Percentiles rank a stretch among this genome's conserved stretches.
Conservation (phyloP, 225 moss, liverwort and hornwort genomes). For the Physcomitrellopsis africana region DNA sequence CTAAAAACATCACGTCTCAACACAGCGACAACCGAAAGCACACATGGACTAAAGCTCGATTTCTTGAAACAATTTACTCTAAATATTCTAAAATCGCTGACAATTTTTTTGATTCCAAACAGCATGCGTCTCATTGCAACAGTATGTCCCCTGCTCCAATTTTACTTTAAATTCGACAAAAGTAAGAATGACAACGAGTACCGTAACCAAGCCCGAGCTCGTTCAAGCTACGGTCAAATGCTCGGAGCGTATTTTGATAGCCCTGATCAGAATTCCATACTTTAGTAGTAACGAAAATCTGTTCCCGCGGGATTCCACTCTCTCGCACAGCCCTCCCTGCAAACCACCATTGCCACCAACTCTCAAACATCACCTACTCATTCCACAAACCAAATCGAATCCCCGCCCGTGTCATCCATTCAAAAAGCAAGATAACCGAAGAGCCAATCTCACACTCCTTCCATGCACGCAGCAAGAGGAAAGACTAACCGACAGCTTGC, state of each 20-base stretch:
- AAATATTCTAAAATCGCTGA: neutral
- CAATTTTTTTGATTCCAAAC: neutral
- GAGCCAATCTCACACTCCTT: neutral
- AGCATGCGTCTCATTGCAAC: neutral
- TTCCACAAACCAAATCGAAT: too few species aligned
- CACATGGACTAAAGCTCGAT: neutral
- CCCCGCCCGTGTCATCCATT: neutral
- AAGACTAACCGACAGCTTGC: conserved; percentile 69
- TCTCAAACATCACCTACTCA: neutral
- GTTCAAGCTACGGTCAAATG: conserved; percentile 77
- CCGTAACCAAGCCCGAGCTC: conserved; percentile 82
- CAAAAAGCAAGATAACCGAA: neutral
- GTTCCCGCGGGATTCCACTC: conserved; percentile 85
- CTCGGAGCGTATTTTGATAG: conserved; percentile 71
- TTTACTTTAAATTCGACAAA: neutral
- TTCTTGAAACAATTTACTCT: neutral
- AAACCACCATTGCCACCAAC: neutral
- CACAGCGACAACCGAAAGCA: conserved; percentile 9
- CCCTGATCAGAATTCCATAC: conserved; percentile 96
- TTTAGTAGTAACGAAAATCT: conserved; percentile 90
- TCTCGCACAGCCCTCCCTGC: conserved; percentile 80
- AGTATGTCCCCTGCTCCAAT: neutral
- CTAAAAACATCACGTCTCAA: neutral
- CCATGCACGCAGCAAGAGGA: neutral
- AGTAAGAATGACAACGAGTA: conserved; percentile 12